Base-by-base conservation (phyloP, 1,139 yeast genomes). In the Geotrichum bryndzae region DNA sequence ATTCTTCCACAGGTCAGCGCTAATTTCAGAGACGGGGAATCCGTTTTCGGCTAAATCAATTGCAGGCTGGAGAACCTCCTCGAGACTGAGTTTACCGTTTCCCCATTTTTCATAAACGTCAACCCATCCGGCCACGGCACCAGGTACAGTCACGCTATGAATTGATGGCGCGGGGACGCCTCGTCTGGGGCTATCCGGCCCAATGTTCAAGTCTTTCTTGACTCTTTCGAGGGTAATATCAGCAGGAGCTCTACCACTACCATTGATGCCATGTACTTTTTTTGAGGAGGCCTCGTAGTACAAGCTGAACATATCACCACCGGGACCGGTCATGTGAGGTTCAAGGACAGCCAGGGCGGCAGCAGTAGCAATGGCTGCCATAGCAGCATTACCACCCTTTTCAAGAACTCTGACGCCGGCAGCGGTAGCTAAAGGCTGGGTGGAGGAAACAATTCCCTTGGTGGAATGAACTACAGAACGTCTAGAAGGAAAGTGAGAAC, bases 241-340 rank as follows among this genome's bases (percentile, higher is more conserved):
- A 31, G 78, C 72, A 1, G 94, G 88, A 1, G 92, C 79, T 63
- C 89, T 79, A 8, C 96, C 96, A 51, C 90, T 84, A 3, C 94
- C 96, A 72, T 88, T 89, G 66, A 89, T 69, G 0, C 94, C 96
- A 62, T 78, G 75, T 0, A 87, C 88, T 62, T 78, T 75, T 61
- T 80, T 78, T 29, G 81, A 77, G 46, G 74, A 68, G 48, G 80
- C 79, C 54, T 83, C 80, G 73, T 85, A 86, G 70, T 79, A 85
- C 57, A 88, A 75, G 1, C 86, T 83, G 76, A 88, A 89, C 64
- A 89, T 86, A 71, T 89, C 96, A 41, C 96, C 96, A 2, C 96
- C 96, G 61, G 88, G 81, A 15, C 95, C 95, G 0, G 94, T 88
- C 65, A 90, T 85, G 41, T 83, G 81, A 0, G 96, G 95, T 70